These are phyloP conservation scores for Coccinonectria pachysandricola DNA, from an alignment of 2,329 filamentous ascomycete genomes.

Conservation along the genomic window DNA sequence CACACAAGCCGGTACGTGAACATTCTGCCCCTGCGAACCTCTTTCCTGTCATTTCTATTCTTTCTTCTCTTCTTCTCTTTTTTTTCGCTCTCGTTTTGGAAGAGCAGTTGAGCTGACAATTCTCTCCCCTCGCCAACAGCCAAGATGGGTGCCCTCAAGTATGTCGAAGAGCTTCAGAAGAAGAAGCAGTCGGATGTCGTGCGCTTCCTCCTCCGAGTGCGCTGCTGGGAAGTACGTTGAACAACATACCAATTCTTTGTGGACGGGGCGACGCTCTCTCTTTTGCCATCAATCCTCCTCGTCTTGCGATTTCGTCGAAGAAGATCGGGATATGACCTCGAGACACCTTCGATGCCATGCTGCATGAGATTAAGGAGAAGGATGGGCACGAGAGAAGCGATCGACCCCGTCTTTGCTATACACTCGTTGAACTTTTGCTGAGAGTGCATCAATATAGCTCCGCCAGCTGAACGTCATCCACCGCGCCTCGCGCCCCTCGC, in stretches of 20 bases:
- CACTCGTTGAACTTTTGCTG: slow-evolving; percentile 99
- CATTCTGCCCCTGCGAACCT: too few relatives aligned
- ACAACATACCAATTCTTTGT: slow-evolving; percentile 24
- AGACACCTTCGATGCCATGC: slow-evolving; percentile 1
- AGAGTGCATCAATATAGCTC: slow-evolving; percentile 99
- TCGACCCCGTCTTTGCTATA: slow-evolving; percentile 54
- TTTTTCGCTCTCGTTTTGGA: too few relatives aligned
- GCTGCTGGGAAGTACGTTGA: slow-evolving; percentile 97
- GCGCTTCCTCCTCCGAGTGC: slow-evolving; percentile 98
- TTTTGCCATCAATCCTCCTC: slow-evolving; percentile 10
- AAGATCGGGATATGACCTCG: too few relatives aligned
- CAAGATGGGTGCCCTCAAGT: slow-evolving; percentile 99
- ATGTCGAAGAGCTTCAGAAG: slow-evolving; percentile 99
- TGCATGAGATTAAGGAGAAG: slow-evolving; percentile 5
- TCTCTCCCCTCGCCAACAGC: slow-evolving; percentile 27
- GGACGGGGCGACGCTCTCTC: slow-evolving; percentile 24
- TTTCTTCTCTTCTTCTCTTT: slow-evolving; percentile 1
- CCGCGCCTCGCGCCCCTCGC: slow-evolving; percentile 94
- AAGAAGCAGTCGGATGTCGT: slow-evolving; percentile 99
- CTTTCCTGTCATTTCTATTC: slow-evolving; percentile 1
- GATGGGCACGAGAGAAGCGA: slow-evolving; percentile 4
- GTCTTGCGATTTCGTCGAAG: slow-evolving; percentile 1
- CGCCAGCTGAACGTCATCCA: slow-evolving; percentile 99
- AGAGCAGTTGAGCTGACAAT: too few relatives aligned
- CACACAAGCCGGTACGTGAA: slow-evolving; percentile 30